A percentile compares a stretch with the other conserved stretches of the same genome.
Conservation (phyloP, 805 yeast species). For the Starmerella tilneyi region DNA sequence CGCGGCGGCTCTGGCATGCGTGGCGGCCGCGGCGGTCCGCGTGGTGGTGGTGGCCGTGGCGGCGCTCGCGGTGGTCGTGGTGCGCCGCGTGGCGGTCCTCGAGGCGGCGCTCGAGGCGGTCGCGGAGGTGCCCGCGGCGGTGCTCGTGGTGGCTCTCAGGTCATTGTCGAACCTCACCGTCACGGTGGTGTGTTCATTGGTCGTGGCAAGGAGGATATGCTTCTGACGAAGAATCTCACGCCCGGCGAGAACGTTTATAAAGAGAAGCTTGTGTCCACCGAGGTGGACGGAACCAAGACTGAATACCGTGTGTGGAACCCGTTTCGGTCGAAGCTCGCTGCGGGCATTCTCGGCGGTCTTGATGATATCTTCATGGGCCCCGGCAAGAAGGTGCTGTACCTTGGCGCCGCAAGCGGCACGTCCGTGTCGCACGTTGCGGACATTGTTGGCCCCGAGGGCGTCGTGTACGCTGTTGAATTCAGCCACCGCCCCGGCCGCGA, state of each 20-base stretch:
- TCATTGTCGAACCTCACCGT: constrained; percentile 95
- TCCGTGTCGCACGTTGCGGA: constrained; percentile 98
- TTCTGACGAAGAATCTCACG: constrained; percentile 91
- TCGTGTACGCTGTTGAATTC: constrained; percentile 97
- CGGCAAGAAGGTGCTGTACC: constrained; percentile 91
- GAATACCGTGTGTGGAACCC: constrained; percentile 99
- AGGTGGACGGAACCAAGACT: constrained; percentile 82
- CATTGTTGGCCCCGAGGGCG: constrained; percentile 97
- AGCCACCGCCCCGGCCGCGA: constrained; percentile 99
- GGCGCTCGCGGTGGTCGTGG: constrained; percentile 41
- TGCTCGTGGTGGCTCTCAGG: constrained; percentile 72
- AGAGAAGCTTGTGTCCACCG: constrained; percentile 89
- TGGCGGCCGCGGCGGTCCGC: constrained; percentile 41
- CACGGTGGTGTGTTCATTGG: constrained; percentile 98
- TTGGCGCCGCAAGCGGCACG: constrained; percentile 99
- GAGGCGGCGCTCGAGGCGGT: constrained; percentile 37
- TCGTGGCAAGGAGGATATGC: constrained; percentile 97
- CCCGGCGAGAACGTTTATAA: constrained; percentile 99
- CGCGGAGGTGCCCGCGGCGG: constrained; percentile 44
- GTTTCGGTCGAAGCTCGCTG: constrained; percentile 98
- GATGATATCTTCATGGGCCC: constrained; percentile 96
- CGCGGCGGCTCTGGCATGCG: constrained; percentile 34
- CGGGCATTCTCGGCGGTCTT: constrained; percentile 99
- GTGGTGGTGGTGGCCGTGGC: constrained; percentile 48
- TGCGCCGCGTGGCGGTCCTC: constrained; percentile 41